Percentiles rank a stretch among this genome's conserved stretches.
phyloP scores from a whole-genome alignment of 495 filamentous ascomycete genomes.

The Penicillium maclennaniae region DNA sequence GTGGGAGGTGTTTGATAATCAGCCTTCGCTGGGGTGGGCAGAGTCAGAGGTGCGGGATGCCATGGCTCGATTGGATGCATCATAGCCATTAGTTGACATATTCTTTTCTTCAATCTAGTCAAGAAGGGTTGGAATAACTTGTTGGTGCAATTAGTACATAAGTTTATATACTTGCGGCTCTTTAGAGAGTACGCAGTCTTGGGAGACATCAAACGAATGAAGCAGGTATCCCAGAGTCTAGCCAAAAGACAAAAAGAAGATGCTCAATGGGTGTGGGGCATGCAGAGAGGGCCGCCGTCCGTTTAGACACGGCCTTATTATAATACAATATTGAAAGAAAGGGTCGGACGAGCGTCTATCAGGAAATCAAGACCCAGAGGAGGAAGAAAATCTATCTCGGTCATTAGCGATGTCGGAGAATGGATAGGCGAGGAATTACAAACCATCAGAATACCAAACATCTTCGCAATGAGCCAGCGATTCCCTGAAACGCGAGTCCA shows the following conservation, averaged over 20 bases:
- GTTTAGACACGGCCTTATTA: constrained; percentile 22
- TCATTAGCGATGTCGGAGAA: constrained; percentile 15
- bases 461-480: constrained; percentile 95
- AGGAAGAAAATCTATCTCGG: constrained; percentile 52
- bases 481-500: constrained; percentile 92
- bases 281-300: constrained; percentile 15
- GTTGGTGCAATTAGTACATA: constrained; percentile 19
- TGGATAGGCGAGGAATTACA: constrained; percentile 12
- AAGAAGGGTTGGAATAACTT: not conserved
- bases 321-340: constrained; percentile 36
- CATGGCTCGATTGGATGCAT: constrained; percentile 15
- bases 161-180: constrained; percentile 23
- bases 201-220: constrained; percentile 14
- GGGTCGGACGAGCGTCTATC: constrained; percentile 30
- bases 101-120: not conserved
- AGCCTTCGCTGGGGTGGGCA: constrained; percentile 30
- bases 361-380: constrained; percentile 56
- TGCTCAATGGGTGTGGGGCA: constrained; percentile 15
- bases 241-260: constrained; percentile 13
- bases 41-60: constrained; percentile 25
- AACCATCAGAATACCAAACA: constrained; percentile 89
- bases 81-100: not conserved
- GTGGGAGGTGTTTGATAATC: constrained; percentile 32
- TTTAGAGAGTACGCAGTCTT: constrained; percentile 23
- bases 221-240: constrained; percentile 24